A percentile compares a stretch with the other conserved stretches of the same genome.
phyloP scores from a whole-genome alignment of 257 asterid species.

The Nicotiana paniculata region DNA sequence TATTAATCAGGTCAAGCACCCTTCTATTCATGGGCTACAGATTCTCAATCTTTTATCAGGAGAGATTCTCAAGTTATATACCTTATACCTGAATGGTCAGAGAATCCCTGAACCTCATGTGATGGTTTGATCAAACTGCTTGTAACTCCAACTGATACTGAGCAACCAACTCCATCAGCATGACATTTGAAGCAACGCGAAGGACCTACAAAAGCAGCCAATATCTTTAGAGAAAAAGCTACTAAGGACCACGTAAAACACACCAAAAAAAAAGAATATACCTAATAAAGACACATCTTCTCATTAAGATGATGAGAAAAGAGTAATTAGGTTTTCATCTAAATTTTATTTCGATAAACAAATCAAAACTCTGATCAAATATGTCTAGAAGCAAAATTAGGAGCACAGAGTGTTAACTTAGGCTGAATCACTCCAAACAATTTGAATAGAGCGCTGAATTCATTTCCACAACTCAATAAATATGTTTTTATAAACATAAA shows the following conservation, averaged over 20 bases:
- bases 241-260: neutral
- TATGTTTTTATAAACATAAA: neutral
- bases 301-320: neutral
- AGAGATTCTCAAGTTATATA: conserved; percentile 7
- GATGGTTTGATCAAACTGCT: conserved; percentile 37
- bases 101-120: conserved; percentile 36
- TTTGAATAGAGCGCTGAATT: neutral
- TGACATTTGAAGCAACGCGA: conserved; percentile 39
- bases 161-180: conserved; percentile 50
- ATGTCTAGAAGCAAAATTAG: neutral
- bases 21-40: neutral
- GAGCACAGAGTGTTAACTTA: neutral
- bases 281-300: neutral
- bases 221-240: neutral
- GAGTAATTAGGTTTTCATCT: neutral
- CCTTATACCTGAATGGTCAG: conserved; percentile 54
- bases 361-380: neutral
- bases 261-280: neutral
- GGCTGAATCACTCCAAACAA: neutral
- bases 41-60: neutral
- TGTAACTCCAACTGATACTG: conserved; percentile 37
- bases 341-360: neutral
- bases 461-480: neutral
- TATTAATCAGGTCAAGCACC: neutral
- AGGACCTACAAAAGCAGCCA: conserved; percentile 30